Evolutionary conservation across 148 eudicot species (phyloP).

Genomic region (Limonium bicolor): DNA sequence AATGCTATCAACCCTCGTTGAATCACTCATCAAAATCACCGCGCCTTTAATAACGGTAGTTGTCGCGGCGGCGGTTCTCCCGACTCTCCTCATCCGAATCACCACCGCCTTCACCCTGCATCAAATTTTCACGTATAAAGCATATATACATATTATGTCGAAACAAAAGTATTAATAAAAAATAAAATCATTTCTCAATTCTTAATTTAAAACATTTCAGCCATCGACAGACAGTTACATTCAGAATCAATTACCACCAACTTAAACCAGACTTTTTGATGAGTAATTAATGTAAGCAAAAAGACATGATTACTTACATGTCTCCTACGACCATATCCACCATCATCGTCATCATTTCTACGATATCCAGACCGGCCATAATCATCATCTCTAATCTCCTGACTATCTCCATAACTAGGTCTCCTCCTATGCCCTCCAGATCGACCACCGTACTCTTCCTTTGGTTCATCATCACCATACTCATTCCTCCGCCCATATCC

Average conservation of each 20-base stretch:
- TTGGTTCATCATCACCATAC: not conserved
- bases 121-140: too few species aligned
- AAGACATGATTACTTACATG: slow-evolving; percentile 26
- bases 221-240: not conserved
- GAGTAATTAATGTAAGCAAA: too few species aligned
- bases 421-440: slow-evolving; percentile 6
- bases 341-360: slow-evolving; percentile 23
- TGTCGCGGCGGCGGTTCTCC: too few species aligned
- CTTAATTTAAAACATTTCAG: not conserved
- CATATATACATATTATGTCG: too few species aligned
- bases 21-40: too few species aligned
- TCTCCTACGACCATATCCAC: slow-evolving; percentile 65
- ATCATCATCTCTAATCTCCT: slow-evolving; percentile 1
- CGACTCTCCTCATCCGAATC: too few species aligned
- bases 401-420: slow-evolving; percentile 3
- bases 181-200: not conserved
- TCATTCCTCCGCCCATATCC: slow-evolving; percentile 16
- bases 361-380: slow-evolving; percentile 30
- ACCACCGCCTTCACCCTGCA: too few species aligned
- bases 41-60: too few species aligned
- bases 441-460: slow-evolving; percentile 9
- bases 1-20: too few species aligned
- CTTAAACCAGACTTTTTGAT: too few species aligned
- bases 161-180: too few species aligned
- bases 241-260: not conserved